These are phyloP conservation scores for Emmonsiellopsis sp. DNA, from an alignment of 2,329 filamentous ascomycete species.

Conservation along the genomic window DNA sequence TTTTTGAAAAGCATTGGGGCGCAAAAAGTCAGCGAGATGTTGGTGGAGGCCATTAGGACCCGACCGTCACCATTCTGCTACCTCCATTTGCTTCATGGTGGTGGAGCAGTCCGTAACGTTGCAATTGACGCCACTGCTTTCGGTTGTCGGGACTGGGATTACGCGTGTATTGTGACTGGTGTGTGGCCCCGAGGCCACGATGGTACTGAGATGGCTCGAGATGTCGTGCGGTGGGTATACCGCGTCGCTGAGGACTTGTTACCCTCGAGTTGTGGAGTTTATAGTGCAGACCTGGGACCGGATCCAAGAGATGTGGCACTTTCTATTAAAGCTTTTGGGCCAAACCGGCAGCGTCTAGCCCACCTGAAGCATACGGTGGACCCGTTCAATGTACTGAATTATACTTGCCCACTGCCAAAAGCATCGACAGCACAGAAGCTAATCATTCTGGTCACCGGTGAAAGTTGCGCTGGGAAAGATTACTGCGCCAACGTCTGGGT, in stretches of 20 bases:
- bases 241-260: constrained; percentile 39
- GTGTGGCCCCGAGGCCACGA: constrained; percentile 51
- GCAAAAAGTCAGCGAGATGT: constrained; percentile 21
- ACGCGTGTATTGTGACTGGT: constrained; percentile 55
- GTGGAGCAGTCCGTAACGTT: constrained; percentile 42
- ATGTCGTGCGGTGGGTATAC: constrained; percentile 49
- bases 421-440: constrained; percentile 33
- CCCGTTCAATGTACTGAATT: constrained; percentile 43
- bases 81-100: constrained; percentile 55
- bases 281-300: constrained; percentile 55
- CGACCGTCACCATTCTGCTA: constrained; percentile 50
- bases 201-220: constrained; percentile 30
- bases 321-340: constrained; percentile 48
- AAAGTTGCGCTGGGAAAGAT: constrained; percentile 51
- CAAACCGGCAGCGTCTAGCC: constrained; percentile 42
- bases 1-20: constrained; percentile 46
- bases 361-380: constrained; percentile 45
- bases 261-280: constrained; percentile 44
- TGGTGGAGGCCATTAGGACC: constrained; percentile 39
- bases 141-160: constrained; percentile 56
- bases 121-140: constrained; percentile 45
- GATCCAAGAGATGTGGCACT: constrained; percentile 49
- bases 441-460: constrained; percentile 47
- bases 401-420: constrained; percentile 47
- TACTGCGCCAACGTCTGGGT: constrained; percentile 49